Evolutionary conservation across 148 eudicot genomes (phyloP).

Genomic region (Chenopodium formosanum): DNA sequence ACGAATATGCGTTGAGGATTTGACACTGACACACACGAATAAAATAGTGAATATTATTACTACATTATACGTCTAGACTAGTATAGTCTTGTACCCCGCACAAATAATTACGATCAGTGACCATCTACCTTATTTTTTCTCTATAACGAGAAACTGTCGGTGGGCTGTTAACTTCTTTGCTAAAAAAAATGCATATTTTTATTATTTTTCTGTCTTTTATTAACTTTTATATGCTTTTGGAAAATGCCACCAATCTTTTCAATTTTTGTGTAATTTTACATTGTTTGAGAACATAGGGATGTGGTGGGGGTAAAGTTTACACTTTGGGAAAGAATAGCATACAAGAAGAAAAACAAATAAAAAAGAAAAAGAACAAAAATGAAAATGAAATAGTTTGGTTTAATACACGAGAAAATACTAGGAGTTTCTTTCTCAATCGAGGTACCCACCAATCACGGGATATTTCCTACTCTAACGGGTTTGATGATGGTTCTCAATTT

Average conservation of each 20-base stretch:
- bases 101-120: background rate
- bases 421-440: background rate
- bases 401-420: slow-evolving; percentile 6
- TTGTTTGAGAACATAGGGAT: background rate
- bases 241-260: slow-evolving; percentile 8
- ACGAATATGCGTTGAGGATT: no score
- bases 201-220: background rate
- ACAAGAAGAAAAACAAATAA: background rate
- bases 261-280: slow-evolving; percentile 11
- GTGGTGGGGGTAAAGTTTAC: slow-evolving; percentile 2
- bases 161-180: slow-evolving; percentile 11
- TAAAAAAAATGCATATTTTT: background rate
- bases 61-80: no score
- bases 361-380: background rate
- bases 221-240: slow-evolving; percentile 26
- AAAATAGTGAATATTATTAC: no score
- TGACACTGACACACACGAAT: no score
- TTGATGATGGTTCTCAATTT: slow-evolving; percentile 8
- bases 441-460: slow-evolving; percentile 37
- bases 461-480: slow-evolving; percentile 14
- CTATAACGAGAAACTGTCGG: slow-evolving; percentile 28
- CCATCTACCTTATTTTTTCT: background rate
- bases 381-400: background rate
- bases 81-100: no score
- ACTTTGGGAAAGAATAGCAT: slow-evolving; percentile 5